Evolutionary conservation across 768 basidiomycete species (phyloP), one percentile per base, ranked within the genome.

Genomic region (Tulasnella sp.): DNA sequence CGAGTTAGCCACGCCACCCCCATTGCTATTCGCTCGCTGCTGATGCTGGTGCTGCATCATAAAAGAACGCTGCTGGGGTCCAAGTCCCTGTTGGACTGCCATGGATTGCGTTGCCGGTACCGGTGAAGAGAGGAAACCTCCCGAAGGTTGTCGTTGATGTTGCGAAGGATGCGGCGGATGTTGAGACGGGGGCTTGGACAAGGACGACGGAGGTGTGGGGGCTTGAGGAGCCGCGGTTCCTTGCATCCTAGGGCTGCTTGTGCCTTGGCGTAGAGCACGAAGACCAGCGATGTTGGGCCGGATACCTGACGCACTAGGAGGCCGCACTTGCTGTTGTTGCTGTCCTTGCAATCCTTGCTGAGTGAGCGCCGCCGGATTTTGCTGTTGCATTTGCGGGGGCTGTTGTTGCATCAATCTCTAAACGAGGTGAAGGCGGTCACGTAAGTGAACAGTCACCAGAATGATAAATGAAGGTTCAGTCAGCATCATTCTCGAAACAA

Each of bases 31-130:
- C 40, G 37, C 24, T 41, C 32, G 37, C 40, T 51, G 49, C 24
- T n/a, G 31, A 28, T 42, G 49, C 40, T 51, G 49, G 20, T 43
- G 49, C 39, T 51, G 49, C 49, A 51, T 51, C 49, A 43, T 43
- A 39, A 43, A 27, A 39, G 16, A 22, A 32, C 16, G 39, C 16
- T 39, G 34, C 24, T 51, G 49, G 20, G 47, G 47, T 25, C 39
- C 39, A 40, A 40, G 19, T 10, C 39, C 39, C 10, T 20, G 19
- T 40, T 25, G 19, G 39, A 40, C 19, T 25, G 39, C 19, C 39
- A 25, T 40, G 39, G 27, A 16, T 20, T 25, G 19, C 5, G 39
- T 20, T 5, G 39, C 19, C 10, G 19, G 19, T 10, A 25, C 19
- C 5, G 39, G 27, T 40, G 39, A 40, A 16, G 39, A 25, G n/a